Evolutionary conservation across 306 rosid species (phyloP).

Genomic region (Cicer cuneatum): DNA sequence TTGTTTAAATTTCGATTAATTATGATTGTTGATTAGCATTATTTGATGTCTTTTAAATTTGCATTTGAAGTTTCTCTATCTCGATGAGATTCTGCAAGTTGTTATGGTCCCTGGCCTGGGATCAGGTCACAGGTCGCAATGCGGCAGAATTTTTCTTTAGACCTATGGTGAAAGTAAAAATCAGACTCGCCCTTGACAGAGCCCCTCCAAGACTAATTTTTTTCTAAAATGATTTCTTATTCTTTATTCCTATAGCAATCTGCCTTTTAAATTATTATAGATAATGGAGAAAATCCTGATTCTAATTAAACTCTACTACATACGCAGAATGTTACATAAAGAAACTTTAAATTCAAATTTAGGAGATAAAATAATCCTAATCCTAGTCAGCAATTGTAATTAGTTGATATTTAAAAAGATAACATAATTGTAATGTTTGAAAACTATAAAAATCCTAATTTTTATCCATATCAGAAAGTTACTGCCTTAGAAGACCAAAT

Average conservation of each 20-base stretch:
- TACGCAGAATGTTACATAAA: neutral
- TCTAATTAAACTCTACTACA: neutral
- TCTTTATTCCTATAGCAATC: neutral
- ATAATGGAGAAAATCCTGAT: neutral
- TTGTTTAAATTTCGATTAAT: neutral
- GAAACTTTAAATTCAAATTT: neutral
- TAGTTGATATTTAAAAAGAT: neutral
- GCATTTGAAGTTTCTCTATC: neutral
- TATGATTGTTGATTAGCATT: neutral
- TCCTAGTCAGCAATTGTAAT: slow-evolving; percentile 4
- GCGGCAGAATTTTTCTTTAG: neutral
- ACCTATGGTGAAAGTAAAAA: slow-evolving; percentile 20
- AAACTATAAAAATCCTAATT: neutral
- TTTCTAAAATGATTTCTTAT: slow-evolving; percentile 4
- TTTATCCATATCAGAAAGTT: slow-evolving; percentile 6
- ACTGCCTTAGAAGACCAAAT: slow-evolving; percentile 22
- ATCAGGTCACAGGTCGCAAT: neutral
- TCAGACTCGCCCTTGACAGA: neutral
- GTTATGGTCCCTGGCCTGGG: neutral
- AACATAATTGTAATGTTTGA: neutral
- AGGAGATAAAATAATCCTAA: neutral
- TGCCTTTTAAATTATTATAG: neutral
- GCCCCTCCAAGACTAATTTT: neutral
- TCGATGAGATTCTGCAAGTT: neutral
- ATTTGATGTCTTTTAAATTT: neutral